Evolutionary conservation across 2,329 filamentous ascomycete species (phyloP).

Genomic region (Botrytis byssoidea): DNA sequence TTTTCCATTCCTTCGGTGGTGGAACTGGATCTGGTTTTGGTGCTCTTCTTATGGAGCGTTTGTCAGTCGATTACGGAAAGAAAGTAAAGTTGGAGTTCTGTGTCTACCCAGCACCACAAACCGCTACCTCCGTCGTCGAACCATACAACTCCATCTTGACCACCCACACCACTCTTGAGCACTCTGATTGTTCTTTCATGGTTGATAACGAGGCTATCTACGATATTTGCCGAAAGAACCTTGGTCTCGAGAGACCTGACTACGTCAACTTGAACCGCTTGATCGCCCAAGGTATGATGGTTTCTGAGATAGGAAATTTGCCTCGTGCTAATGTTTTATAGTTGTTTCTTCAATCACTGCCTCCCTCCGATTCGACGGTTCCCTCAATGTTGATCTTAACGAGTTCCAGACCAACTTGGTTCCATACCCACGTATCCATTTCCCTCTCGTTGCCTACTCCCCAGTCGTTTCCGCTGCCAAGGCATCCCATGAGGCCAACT

Average conservation of each 20-base stretch:
- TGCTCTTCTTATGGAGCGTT: constrained; percentile 61
- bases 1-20: constrained; percentile 68
- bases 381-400: constrained; percentile 65
- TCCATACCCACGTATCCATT: constrained; percentile 66
- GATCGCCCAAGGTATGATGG: constrained; percentile 71
- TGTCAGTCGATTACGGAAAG: constrained; percentile 64
- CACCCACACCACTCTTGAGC: constrained; percentile 60
- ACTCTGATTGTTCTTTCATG: constrained; percentile 66
- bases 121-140: constrained; percentile 64
- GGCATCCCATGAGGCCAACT: constrained; percentile 54
- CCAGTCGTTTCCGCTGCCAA: constrained; percentile 60
- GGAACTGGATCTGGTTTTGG: constrained; percentile 68
- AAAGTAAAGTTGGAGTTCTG: constrained; percentile 68
- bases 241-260: constrained; percentile 62
- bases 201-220: constrained; percentile 69
- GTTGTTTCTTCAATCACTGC: constrained; percentile 67
- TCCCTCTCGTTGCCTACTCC: constrained; percentile 63
- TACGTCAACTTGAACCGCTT: constrained; percentile 65
- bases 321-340: constrained; percentile 58
- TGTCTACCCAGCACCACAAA: constrained; percentile 62
- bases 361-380: constrained; percentile 63
- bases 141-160: constrained; percentile 63
- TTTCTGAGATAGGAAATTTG: background rate
- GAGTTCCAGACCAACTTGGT: constrained; percentile 71
- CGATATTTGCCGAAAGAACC: constrained; percentile 63